Evolutionary conservation across 805 yeast genomes (phyloP).

Genomic region (Saturnispora hagleri): DNA sequence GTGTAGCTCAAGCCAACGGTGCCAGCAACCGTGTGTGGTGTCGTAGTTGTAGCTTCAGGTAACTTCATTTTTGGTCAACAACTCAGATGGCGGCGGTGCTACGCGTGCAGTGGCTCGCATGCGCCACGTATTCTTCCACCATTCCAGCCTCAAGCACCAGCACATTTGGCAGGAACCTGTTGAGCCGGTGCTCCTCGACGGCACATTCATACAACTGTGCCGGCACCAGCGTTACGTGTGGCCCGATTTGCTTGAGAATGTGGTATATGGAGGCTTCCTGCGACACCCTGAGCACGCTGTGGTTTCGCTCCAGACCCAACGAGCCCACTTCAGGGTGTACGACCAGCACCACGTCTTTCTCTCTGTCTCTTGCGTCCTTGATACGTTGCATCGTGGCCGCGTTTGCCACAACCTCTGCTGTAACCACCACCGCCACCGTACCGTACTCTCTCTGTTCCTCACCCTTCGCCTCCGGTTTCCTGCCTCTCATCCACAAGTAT

Average conservation of each 20-base stretch:
- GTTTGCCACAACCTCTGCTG: neutral
- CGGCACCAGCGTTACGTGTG: neutral
- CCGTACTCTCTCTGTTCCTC: neutral
- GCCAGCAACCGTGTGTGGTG: too few relatives aligned
- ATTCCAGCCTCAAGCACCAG: neutral
- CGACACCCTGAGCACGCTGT: slow-evolving; percentile 34
- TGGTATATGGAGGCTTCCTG: slow-evolving; percentile 43
- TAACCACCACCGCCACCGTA: neutral
- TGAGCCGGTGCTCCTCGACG: neutral
- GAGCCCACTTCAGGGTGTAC: slow-evolving; percentile 21
- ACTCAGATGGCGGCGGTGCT: too few relatives aligned
- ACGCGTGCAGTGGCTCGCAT: too few relatives aligned
- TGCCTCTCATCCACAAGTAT: neutral
- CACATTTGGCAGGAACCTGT: slow-evolving; percentile 1
- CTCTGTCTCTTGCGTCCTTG: slow-evolving; percentile 2
- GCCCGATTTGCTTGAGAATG: slow-evolving; percentile 36
- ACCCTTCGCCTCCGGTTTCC: neutral
- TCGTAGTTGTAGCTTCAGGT: too few relatives aligned
- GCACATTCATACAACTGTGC: neutral
- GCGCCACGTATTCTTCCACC: neutral
- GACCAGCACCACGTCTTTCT: slow-evolving; percentile 20
- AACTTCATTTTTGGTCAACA: too few relatives aligned
- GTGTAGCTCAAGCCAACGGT: too few relatives aligned
- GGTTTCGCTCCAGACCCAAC: slow-evolving; percentile 16
- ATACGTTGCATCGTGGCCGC: neutral